Percentiles rank a stretch among this genome's conserved stretches.
These are phyloP conservation scores for Diplocarpon mali DNA, from an alignment of 2,329 filamentous ascomycete genomes.

Conservation along the genomic window DNA sequence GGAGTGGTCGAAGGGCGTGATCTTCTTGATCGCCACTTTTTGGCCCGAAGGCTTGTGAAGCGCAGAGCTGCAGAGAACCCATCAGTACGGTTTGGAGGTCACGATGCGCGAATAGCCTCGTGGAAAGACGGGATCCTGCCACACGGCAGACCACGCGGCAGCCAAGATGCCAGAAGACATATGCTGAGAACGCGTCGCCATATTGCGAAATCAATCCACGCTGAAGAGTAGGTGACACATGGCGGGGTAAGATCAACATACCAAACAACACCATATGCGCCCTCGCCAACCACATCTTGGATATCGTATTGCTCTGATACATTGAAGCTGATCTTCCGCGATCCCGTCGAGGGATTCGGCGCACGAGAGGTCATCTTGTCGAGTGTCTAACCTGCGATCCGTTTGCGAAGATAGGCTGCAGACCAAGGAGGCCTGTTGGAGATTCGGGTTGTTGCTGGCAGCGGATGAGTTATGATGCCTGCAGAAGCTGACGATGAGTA, in stretches of 20 bases:
- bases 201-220: background rate
- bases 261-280: constrained; percentile 97
- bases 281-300: constrained; percentile 97
- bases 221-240: background rate
- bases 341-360: constrained; percentile 40
- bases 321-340: constrained; percentile 98
- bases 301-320: constrained; percentile 99
- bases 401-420: background rate
- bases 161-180: background rate
- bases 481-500: background rate
- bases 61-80: constrained; percentile 56
- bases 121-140: background rate
- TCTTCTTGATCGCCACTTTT: constrained; percentile 99
- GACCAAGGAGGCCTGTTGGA: background rate
- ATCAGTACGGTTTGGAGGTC: background rate
- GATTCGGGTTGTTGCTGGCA: background rate
- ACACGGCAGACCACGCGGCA: background rate
- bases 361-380: constrained; percentile 33
- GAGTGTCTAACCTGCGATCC: background rate
- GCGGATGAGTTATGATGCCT: background rate
- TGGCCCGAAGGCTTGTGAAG: constrained; percentile 96
- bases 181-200: background rate
- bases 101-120: background rate
- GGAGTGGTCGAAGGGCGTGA: constrained; percentile 96
- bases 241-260: constrained; percentile 36